A percentile compares a stretch with the other conserved stretches of the same genome.
Evolutionary conservation across 306 rosid genomes (phyloP).

Genomic region (Acmispon strigosus): DNA sequence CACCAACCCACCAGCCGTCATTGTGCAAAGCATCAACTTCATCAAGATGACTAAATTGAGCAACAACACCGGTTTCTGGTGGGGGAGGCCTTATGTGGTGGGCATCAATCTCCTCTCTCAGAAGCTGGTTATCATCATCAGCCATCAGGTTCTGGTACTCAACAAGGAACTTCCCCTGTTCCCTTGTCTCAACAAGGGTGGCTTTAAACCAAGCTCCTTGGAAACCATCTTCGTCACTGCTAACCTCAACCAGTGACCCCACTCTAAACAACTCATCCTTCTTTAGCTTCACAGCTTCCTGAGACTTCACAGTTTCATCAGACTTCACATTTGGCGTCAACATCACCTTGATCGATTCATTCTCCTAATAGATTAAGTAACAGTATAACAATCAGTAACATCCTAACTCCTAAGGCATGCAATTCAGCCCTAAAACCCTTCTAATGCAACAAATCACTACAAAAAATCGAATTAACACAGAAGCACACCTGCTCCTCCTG

Average conservation of each 20-base stretch:
- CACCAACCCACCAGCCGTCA: slow-evolving; percentile 83
- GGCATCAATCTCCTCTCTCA: slow-evolving; percentile 46
- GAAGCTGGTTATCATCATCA: slow-evolving; percentile 32
- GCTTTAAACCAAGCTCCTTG: slow-evolving; percentile 72
- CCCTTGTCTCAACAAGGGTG: slow-evolving; percentile 25
- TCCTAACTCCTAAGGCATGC: background rate
- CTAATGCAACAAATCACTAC: background rate
- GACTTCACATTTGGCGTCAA: slow-evolving; percentile 2
- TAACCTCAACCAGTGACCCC: slow-evolving; percentile 56
- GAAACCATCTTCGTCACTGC: slow-evolving; percentile 68
- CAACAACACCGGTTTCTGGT: slow-evolving; percentile 19
- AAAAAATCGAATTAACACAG: background rate
- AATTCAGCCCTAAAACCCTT: background rate
- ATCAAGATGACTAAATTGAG: slow-evolving; percentile 28
- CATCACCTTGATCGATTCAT: slow-evolving; percentile 1
- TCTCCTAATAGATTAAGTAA: background rate
- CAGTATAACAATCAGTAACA: background rate
- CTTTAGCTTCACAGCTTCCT: background rate
- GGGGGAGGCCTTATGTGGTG: slow-evolving; percentile 57
- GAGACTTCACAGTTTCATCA: slow-evolving; percentile 1
- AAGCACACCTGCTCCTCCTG: background rate
- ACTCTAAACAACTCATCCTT: slow-evolving; percentile 5
- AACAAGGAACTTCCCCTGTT: slow-evolving; percentile 28
- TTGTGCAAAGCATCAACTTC: slow-evolving; percentile 54
- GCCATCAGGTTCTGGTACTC: slow-evolving; percentile 38